Conservation (phyloP, 2,329 filamentous ascomycete genomes). For the Diplodia sapinea region DNA sequence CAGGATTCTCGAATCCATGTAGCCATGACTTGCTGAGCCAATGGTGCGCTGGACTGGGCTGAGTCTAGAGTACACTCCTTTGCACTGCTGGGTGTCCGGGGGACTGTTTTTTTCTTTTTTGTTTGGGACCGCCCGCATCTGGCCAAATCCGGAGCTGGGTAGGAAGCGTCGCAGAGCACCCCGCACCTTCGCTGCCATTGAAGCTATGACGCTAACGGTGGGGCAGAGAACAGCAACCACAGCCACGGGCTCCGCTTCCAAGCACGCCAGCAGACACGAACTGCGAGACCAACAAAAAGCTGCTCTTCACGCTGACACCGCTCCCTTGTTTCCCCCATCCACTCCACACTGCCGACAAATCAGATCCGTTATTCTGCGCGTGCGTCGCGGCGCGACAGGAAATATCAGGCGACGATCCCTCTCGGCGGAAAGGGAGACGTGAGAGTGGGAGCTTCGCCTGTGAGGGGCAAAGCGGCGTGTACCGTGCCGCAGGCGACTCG, state of each 20-base stretch:
- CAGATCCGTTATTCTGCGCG: background rate
- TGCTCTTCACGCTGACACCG: background rate
- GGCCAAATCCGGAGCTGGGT: slow-evolving; percentile 7
- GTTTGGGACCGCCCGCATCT: background rate
- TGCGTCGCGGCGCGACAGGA: background rate
- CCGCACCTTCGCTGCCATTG: slow-evolving; percentile 17
- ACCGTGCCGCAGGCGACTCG: background rate
- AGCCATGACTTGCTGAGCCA: slow-evolving; percentile 1
- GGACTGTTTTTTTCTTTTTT: background rate
- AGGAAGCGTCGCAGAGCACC: background rate
- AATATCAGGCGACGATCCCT: slow-evolving; percentile 19
- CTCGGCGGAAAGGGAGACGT: background rate
- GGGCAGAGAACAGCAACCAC: slow-evolving; percentile 17
- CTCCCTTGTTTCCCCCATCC: background rate
- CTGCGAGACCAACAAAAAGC: slow-evolving; percentile 1
- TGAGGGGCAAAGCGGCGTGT: background rate
- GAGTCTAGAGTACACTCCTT: background rate
- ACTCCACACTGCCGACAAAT: background rate
- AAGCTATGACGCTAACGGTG: slow-evolving; percentile 25
- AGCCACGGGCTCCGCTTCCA: slow-evolving; percentile 1
- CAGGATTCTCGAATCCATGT: background rate
- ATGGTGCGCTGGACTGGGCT: background rate
- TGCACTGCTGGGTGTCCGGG: background rate
- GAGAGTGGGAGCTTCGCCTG: slow-evolving; percentile 5
- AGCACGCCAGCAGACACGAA: slow-evolving; percentile 3